Percentiles rank a stretch among this genome's conserved stretches.
Conservation (phyloP, 495 filamentous ascomycete genomes). For the Aspergillus ellipticus region DNA sequence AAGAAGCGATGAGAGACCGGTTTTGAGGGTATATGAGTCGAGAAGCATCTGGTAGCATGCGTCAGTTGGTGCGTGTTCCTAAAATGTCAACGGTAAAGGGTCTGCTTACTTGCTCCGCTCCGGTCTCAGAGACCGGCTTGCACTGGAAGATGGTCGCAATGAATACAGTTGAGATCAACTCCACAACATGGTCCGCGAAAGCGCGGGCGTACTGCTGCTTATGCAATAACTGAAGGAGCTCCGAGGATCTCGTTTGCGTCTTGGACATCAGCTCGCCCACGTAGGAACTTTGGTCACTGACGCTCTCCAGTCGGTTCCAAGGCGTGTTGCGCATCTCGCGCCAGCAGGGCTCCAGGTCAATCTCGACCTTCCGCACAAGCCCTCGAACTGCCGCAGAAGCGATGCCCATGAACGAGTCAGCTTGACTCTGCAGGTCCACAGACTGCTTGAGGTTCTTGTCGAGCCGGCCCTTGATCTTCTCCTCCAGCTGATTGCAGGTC, state of each 20-base stretch:
- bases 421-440: constrained; percentile 87
- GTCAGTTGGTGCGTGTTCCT: constrained; percentile 2
- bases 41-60: constrained; percentile 70
- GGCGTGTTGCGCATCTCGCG: constrained; percentile 95
- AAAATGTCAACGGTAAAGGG: not conserved
- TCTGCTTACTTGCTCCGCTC: constrained; percentile 88
- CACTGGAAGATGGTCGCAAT: constrained; percentile 82
- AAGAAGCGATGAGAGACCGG: constrained; percentile 56
- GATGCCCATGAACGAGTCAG: constrained; percentile 92
- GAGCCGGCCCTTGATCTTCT: constrained; percentile 87
- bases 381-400: constrained; percentile 81
- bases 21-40: constrained; percentile 87
- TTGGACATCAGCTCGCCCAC: constrained; percentile 73
- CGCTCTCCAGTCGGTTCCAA: constrained; percentile 91
- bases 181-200: constrained; percentile 92
- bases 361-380: constrained; percentile 78
- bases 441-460: constrained; percentile 69
- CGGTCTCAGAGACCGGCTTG: constrained; percentile 84
- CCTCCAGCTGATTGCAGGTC: constrained; percentile 86
- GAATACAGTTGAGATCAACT: constrained; percentile 74
- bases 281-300: constrained; percentile 94
- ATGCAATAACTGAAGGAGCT: constrained; percentile 72
- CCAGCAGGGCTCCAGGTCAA: constrained; percentile 81
- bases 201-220: constrained; percentile 93
- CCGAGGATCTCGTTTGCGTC: constrained; percentile 63